A percentile compares a stretch with the other conserved stretches of the same genome.
phyloP scores from a whole-genome alignment of 495 filamentous ascomycete genomes.

The Monascus purpureus region DNA sequence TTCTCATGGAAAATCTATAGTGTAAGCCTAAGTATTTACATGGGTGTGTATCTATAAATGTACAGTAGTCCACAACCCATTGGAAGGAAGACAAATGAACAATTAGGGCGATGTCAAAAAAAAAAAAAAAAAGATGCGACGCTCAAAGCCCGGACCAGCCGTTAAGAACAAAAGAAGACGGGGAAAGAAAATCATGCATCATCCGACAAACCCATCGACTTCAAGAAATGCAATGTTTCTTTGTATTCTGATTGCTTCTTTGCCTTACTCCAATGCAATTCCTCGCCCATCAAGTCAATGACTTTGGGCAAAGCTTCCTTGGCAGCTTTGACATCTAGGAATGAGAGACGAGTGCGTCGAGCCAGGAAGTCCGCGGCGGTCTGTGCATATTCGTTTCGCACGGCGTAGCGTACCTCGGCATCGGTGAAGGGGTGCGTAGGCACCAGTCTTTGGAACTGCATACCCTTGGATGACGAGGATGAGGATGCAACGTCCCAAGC shows the following conservation, averaged over 20 bases:
- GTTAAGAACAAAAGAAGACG: too few species aligned
- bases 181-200: too few species aligned
- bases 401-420: conserved; percentile 68
- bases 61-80: too few species aligned
- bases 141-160: too few species aligned
- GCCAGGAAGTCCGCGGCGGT: conserved; percentile 70
- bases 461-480: conserved; percentile 46
- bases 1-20: too few species aligned
- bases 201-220: conserved; percentile 53
- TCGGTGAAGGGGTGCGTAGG: conserved; percentile 78
- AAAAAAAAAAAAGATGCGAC: too few species aligned
- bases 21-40: too few species aligned
- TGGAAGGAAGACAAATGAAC: too few species aligned
- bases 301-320: conserved; percentile 63
- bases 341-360: conserved; percentile 59
- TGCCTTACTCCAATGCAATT: conserved; percentile 55
- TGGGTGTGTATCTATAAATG: too few species aligned
- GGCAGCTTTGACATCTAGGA: conserved; percentile 73
- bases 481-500: conserved; percentile 73
- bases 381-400: conserved; percentile 68
- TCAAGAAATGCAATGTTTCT: conserved; percentile 53
- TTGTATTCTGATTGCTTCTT: conserved; percentile 61
- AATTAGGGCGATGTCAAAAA: too few species aligned
- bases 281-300: conserved; percentile 70
- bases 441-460: conserved; percentile 7